These are phyloP conservation scores for Colletotrichum nymphaeae DNA, from an alignment of 2,329 filamentous ascomycete species.

Conservation along the genomic window DNA sequence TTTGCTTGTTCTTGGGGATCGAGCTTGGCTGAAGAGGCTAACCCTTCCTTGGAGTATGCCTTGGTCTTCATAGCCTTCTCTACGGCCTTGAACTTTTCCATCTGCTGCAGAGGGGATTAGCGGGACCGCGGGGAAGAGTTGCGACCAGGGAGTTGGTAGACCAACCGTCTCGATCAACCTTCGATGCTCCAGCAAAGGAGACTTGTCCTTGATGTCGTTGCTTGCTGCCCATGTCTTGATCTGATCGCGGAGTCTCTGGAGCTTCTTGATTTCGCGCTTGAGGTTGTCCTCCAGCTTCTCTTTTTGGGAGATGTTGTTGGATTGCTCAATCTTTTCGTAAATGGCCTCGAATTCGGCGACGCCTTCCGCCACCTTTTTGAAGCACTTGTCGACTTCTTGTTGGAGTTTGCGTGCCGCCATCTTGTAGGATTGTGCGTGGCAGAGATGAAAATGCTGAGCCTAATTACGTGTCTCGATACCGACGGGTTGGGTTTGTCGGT, in stretches of 20 bases:
- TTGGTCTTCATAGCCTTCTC: conserved; percentile 99
- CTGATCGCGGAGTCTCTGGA: conserved; percentile 95
- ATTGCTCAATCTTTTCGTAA: conserved; percentile 97
- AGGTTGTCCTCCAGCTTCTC: conserved; percentile 98
- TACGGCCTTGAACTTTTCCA: conserved; percentile 99
- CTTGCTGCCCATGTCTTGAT: conserved; percentile 99
- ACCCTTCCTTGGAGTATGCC: conserved; percentile 97
- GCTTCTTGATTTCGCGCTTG: conserved; percentile 99
- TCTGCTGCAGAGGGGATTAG: conserved; percentile 72
- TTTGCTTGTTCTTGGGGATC: conserved; percentile 99
- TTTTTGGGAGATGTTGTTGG: conserved; percentile 92
- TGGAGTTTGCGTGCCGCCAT: conserved; percentile 98
- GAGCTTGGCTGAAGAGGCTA: conserved; percentile 90
- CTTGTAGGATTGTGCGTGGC: conserved; percentile 46
- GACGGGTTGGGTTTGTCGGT: conserved; percentile 15
- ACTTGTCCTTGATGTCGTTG: conserved; percentile 99
- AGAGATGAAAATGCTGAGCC: conserved; percentile 1
- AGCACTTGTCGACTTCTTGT: conserved; percentile 99
- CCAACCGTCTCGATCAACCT: conserved; percentile 97
- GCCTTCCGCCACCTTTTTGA: conserved; percentile 97
- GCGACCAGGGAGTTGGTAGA: conserved; percentile 40
- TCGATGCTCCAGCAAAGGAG: conserved; percentile 90
- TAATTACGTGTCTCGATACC: conserved; percentile 14
- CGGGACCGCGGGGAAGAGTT: conserved; percentile 29
- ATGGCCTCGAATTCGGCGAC: conserved; percentile 93